A percentile compares a stretch with the other conserved stretches of the same genome.
These are phyloP conservation scores for Clarireedia hainanense DNA, from an alignment of 2,329 filamentous ascomycete species.

Conservation along the genomic window DNA sequence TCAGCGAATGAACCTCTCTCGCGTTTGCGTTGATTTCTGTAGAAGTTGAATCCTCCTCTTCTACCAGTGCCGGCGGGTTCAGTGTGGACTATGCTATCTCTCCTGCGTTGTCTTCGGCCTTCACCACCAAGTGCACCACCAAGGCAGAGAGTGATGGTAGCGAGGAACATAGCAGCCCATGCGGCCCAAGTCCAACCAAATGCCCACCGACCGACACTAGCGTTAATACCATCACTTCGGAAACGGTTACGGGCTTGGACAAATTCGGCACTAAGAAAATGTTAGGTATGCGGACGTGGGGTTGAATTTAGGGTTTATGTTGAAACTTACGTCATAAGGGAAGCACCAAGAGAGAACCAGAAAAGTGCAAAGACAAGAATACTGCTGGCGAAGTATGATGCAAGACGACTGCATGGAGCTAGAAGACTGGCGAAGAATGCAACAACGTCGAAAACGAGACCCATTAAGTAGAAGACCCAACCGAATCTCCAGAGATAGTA, in stretches of 20 bases:
- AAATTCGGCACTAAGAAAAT: constrained; percentile 45
- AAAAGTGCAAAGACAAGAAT: constrained; percentile 54
- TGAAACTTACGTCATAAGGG: constrained; percentile 64
- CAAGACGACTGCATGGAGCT: constrained; percentile 63
- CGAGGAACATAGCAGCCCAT: constrained; percentile 57
- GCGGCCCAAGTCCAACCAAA: constrained; percentile 75
- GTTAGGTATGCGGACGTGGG: neutral
- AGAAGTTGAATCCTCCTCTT: neutral
- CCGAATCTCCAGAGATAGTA: constrained; percentile 87
- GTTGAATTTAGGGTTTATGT: neutral
- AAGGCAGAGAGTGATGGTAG: constrained; percentile 59
- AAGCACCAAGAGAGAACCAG: constrained; percentile 58
- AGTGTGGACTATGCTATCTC: neutral
- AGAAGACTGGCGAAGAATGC: constrained; percentile 62
- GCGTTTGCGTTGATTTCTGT: constrained; percentile 3
- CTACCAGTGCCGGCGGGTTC: neutral
- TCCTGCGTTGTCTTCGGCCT: neutral
- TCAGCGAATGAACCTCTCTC: neutral
- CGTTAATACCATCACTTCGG: constrained; percentile 43
- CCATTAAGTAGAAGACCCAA: constrained; percentile 85
- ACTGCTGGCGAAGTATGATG: constrained; percentile 57
- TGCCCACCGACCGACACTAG: constrained; percentile 57
- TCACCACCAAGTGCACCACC: constrained; percentile 34
- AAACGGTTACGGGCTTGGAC: constrained; percentile 64
- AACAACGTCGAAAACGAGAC: constrained; percentile 66